A percentile compares a stretch with the other conserved stretches of the same genome.
Conservation (phyloP, 176 grass and related monocot species). For the Phragmites australis region DNA sequence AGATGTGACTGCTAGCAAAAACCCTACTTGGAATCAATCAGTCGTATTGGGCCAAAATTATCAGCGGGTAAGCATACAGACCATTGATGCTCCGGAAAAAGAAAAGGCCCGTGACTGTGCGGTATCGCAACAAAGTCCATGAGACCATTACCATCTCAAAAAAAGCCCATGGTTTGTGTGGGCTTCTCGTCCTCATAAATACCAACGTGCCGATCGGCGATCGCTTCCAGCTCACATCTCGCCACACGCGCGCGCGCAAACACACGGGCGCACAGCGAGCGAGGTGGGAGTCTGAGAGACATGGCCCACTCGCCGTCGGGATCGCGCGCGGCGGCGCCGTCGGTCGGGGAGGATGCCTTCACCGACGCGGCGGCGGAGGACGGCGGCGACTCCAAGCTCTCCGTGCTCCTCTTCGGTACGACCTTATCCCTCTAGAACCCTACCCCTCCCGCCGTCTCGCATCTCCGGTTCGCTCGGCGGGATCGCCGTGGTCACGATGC, state of each 20-base stretch:
- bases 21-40: too few relatives aligned
- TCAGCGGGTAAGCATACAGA: too few relatives aligned
- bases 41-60: too few relatives aligned
- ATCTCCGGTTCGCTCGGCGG: not conserved
- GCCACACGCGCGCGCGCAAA: not conserved
- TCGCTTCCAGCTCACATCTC: not conserved
- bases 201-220: too few relatives aligned
- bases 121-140: too few relatives aligned
- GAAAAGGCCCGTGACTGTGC: too few relatives aligned
- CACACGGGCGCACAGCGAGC: not conserved
- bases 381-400: slow-evolving; percentile 41
- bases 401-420: slow-evolving; percentile 49
- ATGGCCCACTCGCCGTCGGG: slow-evolving; percentile 46
- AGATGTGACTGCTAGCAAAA: too few relatives aligned
- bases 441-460: not conserved
- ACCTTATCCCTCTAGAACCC: slow-evolving; percentile 3
- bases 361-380: slow-evolving; percentile 15
- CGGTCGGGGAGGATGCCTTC: slow-evolving; percentile 24
- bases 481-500: not conserved
- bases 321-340: slow-evolving; percentile 39
- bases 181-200: not conserved
- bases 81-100: too few relatives aligned
- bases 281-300: too few relatives aligned
- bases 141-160: not conserved
- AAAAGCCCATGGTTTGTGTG: not conserved